These are phyloP conservation scores for Larix sibirica DNA, from an alignment of 83 land plant species.

Conservation along the genomic window DNA sequence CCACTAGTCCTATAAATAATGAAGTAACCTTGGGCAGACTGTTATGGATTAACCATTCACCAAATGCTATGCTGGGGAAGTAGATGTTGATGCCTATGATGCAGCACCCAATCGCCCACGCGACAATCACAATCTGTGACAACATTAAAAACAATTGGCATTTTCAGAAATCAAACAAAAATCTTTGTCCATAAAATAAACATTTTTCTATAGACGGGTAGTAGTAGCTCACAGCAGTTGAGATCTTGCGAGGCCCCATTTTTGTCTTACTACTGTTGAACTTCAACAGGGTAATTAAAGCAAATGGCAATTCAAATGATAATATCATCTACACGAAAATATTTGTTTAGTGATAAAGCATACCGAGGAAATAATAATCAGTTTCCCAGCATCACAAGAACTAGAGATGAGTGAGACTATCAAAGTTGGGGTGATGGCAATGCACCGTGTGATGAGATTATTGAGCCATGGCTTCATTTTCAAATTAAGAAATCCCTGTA, in stretches of 20 bases:
- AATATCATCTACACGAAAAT: slow-evolving; percentile 24
- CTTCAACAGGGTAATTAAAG: slow-evolving; percentile 34
- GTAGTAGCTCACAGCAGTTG: slow-evolving; percentile 28
- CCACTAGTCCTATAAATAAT: not conserved
- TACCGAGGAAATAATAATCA: slow-evolving; percentile 37
- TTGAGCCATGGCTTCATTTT: slow-evolving; percentile 28
- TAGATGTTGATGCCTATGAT: slow-evolving; percentile 22
- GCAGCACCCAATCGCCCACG: slow-evolving; percentile 10
- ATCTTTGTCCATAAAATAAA: too few relatives aligned
- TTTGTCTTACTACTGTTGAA: slow-evolving; percentile 36
- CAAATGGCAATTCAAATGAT: slow-evolving; percentile 39
- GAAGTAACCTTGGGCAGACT: slow-evolving; percentile 14
- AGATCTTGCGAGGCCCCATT: slow-evolving; percentile 36
- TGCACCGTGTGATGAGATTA: slow-evolving; percentile 27
- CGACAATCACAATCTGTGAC: slow-evolving; percentile 11
- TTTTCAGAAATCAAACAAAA: not conserved
- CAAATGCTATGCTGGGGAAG: slow-evolving; percentile 6
- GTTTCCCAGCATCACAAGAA: slow-evolving; percentile 28
- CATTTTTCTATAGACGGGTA: slow-evolving; percentile 28
- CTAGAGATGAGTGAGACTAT: slow-evolving; percentile 28
- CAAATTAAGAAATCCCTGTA: slow-evolving; percentile 34
- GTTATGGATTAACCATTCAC: slow-evolving; percentile 12
- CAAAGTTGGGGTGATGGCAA: slow-evolving; percentile 33
- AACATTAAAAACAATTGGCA: not conserved
- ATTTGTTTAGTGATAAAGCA: not conserved